Percentiles rank a stretch among this genome's conserved stretches.
phyloP scores from a whole-genome alignment of 2,329 filamentous ascomycete species.

The Fonsecaea erecta region DNA sequence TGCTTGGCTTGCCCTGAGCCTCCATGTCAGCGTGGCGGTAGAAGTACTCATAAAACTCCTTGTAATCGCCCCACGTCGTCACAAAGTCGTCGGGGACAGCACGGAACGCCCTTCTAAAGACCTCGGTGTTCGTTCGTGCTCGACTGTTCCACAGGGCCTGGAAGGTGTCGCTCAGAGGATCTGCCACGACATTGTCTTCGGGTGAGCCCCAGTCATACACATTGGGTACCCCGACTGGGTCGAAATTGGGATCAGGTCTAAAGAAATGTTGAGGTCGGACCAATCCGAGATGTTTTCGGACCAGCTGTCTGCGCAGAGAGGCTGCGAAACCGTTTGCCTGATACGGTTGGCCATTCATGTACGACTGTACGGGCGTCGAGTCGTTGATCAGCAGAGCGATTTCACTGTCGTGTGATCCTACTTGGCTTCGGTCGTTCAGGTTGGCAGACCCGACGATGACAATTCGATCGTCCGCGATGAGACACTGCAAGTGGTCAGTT shows the following conservation, averaged over 20 bases:
- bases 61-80: slow-evolving; percentile 65
- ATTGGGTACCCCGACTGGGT: slow-evolving; percentile 62
- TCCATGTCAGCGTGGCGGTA: slow-evolving; percentile 55
- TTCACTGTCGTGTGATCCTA: slow-evolving; percentile 89
- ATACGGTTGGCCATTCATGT: slow-evolving; percentile 78
- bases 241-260: slow-evolving; percentile 60
- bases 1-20: slow-evolving; percentile 49
- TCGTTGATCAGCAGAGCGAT: slow-evolving; percentile 90
- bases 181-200: slow-evolving; percentile 58
- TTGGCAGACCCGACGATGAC: slow-evolving; percentile 88
- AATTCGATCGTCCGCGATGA: slow-evolving; percentile 84
- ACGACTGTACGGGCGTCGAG: slow-evolving; percentile 68
- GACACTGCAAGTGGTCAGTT: slow-evolving; percentile 48
- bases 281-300: slow-evolving; percentile 88
- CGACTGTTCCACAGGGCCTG: slow-evolving; percentile 63
- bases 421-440: slow-evolving; percentile 86
- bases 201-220: slow-evolving; percentile 58
- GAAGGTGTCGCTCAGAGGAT: slow-evolving; percentile 63
- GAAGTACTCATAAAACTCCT: slow-evolving; percentile 66
- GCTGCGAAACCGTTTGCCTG: slow-evolving; percentile 80
- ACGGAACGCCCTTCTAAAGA: slow-evolving; percentile 66
- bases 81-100: slow-evolving; percentile 64
- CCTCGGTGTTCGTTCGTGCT: slow-evolving; percentile 63
- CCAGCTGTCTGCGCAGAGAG: slow-evolving; percentile 79
- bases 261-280: slow-evolving; percentile 74